A percentile compares a stretch with the other conserved stretches of the same genome.
These are phyloP conservation scores for Psilocybe sp. DNA, from an alignment of 768 basidiomycete genomes.

Conservation along the genomic window DNA sequence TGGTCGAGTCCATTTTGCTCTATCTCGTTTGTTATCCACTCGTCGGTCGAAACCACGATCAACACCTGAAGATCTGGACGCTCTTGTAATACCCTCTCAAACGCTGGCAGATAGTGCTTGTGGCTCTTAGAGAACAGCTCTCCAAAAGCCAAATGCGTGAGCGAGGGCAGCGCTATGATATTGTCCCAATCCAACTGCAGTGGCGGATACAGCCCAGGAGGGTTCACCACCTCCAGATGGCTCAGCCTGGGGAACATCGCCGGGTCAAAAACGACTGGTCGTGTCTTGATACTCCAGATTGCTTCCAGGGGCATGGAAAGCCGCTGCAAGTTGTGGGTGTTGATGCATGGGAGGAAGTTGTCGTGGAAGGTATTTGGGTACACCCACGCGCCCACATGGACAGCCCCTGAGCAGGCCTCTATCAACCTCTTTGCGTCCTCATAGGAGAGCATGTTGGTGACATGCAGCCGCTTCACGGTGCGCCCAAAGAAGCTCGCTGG, in stretches of 20 bases:
- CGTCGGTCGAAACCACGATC: slow-evolving; percentile 22
- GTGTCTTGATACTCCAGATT: slow-evolving; percentile 9
- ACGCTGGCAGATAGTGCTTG: slow-evolving; percentile 13
- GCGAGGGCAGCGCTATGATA: slow-evolving; percentile 20
- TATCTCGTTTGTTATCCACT: slow-evolving; percentile 14
- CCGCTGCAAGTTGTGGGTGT: slow-evolving; percentile 10
- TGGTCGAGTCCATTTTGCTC: slow-evolving; percentile 10
- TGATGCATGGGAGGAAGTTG: slow-evolving; percentile 6
- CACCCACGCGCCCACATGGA: slow-evolving; percentile 25
- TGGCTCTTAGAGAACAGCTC: slow-evolving; percentile 17
- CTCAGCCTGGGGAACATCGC: slow-evolving; percentile 20
- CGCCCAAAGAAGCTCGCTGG: slow-evolving; percentile 25
- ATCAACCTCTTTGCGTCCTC: slow-evolving; percentile 18
- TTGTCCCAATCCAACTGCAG: slow-evolving; percentile 23
- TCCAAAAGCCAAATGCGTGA: slow-evolving; percentile 32
- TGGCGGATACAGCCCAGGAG: slow-evolving; percentile 6
- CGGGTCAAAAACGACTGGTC: slow-evolving; percentile 1
- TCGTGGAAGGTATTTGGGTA: slow-evolving; percentile 9
- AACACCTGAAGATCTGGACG: slow-evolving; percentile 19
- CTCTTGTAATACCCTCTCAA: slow-evolving; percentile 15
- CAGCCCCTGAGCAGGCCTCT: slow-evolving; percentile 22
- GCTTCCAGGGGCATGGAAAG: slow-evolving; percentile 22
- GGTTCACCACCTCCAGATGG: slow-evolving; percentile 28
- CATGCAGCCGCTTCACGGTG: slow-evolving; percentile 24
- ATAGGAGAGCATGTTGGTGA: slow-evolving; percentile 19